Conservation (phyloP, 495 filamentous ascomycete species). For the Articulospora tetracladia region DNA sequence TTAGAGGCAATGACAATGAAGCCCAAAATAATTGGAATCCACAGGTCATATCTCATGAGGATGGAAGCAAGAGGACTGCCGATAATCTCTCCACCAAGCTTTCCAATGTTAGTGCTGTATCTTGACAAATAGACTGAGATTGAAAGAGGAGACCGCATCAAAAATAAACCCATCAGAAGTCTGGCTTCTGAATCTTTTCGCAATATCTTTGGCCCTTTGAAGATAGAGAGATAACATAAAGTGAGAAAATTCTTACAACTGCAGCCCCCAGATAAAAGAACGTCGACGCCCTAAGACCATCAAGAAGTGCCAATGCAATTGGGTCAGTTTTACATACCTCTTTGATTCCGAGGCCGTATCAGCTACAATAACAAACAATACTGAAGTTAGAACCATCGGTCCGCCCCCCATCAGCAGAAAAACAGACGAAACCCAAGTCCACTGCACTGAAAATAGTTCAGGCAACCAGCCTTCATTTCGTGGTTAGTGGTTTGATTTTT, state of each 20-base stretch:
- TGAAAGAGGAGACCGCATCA: no score
- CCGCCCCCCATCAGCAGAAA: conserved; percentile 52
- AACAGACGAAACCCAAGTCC: conserved; percentile 50
- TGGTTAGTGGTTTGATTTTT: no score
- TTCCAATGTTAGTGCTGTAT: conserved; percentile 39
- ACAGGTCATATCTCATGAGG: conserved; percentile 53
- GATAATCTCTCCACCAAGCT: conserved; percentile 45
- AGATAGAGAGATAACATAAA: no score
- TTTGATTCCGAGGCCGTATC: conserved; percentile 53
- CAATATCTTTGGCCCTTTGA: no score
- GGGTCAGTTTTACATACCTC: conserved; percentile 32
- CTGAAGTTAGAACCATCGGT: conserved; percentile 42
- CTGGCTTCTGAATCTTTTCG: no score
- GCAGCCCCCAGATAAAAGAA: conserved; percentile 55
- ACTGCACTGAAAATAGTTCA: conserved; percentile 40
- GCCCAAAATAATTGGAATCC: conserved; percentile 48
- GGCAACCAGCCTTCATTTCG: no score
- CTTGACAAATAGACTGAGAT: no score
- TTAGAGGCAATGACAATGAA: conserved; percentile 27
- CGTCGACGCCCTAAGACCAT: conserved; percentile 33
- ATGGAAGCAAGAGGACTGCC: conserved; percentile 49
- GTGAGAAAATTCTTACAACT: no score
- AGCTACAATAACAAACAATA: conserved; percentile 53
- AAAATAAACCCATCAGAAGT: no score
- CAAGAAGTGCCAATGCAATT: background rate